Evolutionary conservation across 306 rosid genomes (phyloP), one percentile per base, ranked within the genome.

Genomic region (Acacia crassicarpa): DNA sequence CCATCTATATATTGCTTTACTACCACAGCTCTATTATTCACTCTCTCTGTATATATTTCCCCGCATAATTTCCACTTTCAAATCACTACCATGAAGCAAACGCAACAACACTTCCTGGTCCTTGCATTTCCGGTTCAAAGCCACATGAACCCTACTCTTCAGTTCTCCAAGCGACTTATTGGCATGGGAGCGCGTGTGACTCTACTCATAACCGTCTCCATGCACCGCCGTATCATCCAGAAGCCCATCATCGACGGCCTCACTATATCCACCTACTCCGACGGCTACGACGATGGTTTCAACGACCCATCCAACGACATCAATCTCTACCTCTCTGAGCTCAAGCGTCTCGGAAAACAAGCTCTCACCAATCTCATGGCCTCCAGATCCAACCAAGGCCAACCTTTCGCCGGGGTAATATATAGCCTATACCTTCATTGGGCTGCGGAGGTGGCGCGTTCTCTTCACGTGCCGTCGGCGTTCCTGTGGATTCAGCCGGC

Each of bases 121-220:
- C 44, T 83, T 8, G 27, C 79, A 10, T 78, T 67, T 17, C 76
- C 81, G 4, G 40, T 51, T 0, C 87, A 78, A 51, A 81, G 90
- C 74, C 83, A 75, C n/a, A 32, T 87, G 67, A 87, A 84, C 70
- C 87, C 85, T 2, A 35, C 63, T 35, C 76, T 87, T 30, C 82
- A 84, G 20, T 35, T 84, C 30, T 68, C 86, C 80, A 81, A 74
- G 46, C 38, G 67, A 20, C 85, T 87, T 27, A 20, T 68, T 13
- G 38, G 27, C 40, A 43, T 32, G 45, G 80, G 82, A 12, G 45
- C 45, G 1, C 65, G 30, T 3, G 90, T 84, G 9, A 84, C 87
- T 8, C 58, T 77, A 2, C 69, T 72, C 44, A 81, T 67, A 25
- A 41, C 77, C 58, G 4, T 66, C 73, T 54, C 51, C 22, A 74